phyloP scores from a whole-genome alignment of 306 rosid species.

The Parietaria judaica region DNA sequence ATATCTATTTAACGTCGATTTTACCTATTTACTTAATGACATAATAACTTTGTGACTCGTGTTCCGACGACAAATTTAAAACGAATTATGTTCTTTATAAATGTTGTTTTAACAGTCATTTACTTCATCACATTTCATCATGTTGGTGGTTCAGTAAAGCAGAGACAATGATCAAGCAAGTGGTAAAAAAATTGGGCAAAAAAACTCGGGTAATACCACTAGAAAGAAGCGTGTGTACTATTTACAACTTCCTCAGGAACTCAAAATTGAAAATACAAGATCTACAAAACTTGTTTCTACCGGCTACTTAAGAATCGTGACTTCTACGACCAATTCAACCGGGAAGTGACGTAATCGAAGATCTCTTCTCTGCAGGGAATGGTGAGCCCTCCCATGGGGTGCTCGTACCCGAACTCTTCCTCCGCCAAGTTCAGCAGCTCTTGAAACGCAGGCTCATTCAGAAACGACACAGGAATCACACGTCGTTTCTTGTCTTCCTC shows the following conservation, averaged over 20 bases:
- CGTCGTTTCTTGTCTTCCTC: slow-evolving; percentile 14
- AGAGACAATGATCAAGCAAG: too few species aligned
- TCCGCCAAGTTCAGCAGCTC: slow-evolving; percentile 15
- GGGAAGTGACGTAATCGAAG: slow-evolving; percentile 19
- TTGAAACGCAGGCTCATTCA: slow-evolving; percentile 24
- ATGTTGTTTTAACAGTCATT: too few species aligned
- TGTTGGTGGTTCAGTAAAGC: too few species aligned
- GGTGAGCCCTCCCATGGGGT: slow-evolving; percentile 23
- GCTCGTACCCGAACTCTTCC: slow-evolving; percentile 23
- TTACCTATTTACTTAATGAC: too few species aligned
- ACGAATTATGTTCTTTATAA: too few species aligned
- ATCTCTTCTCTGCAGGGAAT: slow-evolving; percentile 24
- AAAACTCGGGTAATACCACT: too few species aligned
- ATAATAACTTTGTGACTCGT: too few species aligned
- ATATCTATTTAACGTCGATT: too few species aligned
- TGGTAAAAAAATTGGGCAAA: too few species aligned
- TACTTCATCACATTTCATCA: too few species aligned
- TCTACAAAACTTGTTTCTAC: slow-evolving; percentile 4
- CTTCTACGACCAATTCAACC: not conserved
- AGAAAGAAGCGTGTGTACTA: not conserved
- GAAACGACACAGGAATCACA: slow-evolving; percentile 17
- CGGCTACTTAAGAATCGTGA: not conserved
- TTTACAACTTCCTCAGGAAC: not conserved
- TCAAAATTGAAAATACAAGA: not conserved
- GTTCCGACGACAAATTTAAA: too few species aligned